Percentiles rank a stretch among this genome's conserved stretches.
These are phyloP conservation scores for Penicillium taxi DNA, from an alignment of 495 filamentous ascomycete genomes.

Conservation along the genomic window DNA sequence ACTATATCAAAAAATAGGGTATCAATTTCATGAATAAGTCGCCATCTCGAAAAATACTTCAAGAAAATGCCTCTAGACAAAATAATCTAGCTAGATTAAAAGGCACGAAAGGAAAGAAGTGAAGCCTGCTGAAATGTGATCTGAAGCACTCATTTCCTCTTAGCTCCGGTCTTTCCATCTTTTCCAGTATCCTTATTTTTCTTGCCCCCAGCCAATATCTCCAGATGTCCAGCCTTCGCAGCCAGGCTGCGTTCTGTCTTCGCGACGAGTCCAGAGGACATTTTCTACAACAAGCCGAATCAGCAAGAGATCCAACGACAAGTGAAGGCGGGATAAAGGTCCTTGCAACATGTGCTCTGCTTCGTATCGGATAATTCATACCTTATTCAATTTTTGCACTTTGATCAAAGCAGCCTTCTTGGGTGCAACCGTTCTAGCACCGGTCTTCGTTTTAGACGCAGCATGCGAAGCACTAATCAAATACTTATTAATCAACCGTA, in stretches of 20 bases:
- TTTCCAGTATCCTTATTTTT: constrained; percentile 37
- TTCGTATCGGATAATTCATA: constrained; percentile 16
- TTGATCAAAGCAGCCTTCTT: constrained; percentile 56
- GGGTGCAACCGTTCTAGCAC: constrained; percentile 56
- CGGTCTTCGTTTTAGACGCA: constrained; percentile 41
- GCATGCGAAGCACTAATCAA: constrained; percentile 10
- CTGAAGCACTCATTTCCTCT: constrained; percentile 14
- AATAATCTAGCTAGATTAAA: too few species aligned
- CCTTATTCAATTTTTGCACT: constrained; percentile 56
- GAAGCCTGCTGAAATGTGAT: not conserved
- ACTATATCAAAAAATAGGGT: constrained; percentile 21
- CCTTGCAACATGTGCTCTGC: too few species aligned
- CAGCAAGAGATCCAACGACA: not conserved
- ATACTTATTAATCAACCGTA: constrained; percentile 1
- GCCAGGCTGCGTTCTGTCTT: constrained; percentile 62
- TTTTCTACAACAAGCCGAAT: constrained; percentile 41
- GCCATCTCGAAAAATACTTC: not conserved
- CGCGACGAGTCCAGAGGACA: constrained; percentile 52
- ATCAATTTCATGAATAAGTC: constrained; percentile 22
- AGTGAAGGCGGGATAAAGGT: constrained; percentile 1
- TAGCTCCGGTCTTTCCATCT: constrained; percentile 13
- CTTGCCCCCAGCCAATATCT: constrained; percentile 59
- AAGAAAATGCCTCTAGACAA: not conserved
- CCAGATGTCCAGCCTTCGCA: constrained; percentile 63
- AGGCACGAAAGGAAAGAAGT: too few species aligned